phyloP scores from a whole-genome alignment of 2,329 filamentous ascomycete species.

The Hypomyces perniciosus region DNA sequence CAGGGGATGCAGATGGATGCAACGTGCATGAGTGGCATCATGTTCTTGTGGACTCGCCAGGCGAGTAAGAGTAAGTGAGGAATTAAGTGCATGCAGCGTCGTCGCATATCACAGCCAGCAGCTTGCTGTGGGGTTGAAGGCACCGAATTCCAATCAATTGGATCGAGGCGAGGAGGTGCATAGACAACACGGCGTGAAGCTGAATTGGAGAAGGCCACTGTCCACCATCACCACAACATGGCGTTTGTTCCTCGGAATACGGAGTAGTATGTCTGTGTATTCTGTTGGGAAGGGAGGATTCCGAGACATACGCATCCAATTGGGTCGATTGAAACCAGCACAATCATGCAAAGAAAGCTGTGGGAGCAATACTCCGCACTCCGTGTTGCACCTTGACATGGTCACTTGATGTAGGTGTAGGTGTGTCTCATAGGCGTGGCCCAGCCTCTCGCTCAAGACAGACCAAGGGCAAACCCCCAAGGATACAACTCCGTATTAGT shows the following conservation, averaged over 20 bases:
- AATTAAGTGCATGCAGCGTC: slow-evolving; percentile 9
- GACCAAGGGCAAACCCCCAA: too few relatives aligned
- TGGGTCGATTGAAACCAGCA: neutral
- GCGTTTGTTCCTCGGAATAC: too few relatives aligned
- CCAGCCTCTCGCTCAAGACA: too few relatives aligned
- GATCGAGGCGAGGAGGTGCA: neutral
- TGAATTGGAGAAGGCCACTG: neutral
- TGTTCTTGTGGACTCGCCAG: slow-evolving; percentile 1
- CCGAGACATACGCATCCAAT: neutral
- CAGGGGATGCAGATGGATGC: slow-evolving; percentile 1
- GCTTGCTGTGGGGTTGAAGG: neutral
- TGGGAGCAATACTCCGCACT: neutral
- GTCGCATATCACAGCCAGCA: neutral
- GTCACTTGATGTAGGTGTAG: too few relatives aligned
- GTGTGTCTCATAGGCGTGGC: too few relatives aligned
- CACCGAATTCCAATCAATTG: slow-evolving; percentile 1
- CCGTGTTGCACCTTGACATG: too few relatives aligned
- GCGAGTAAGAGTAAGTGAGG: slow-evolving; percentile 2
- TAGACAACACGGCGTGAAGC: neutral
- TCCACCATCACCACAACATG: too few relatives aligned
- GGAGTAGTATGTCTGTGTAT: too few relatives aligned
- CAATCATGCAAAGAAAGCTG: neutral
- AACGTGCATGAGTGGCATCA: neutral
- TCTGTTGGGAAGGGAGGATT: too few relatives aligned
- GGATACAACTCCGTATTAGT: too few relatives aligned